Percentiles rank a stretch among this genome's conserved stretches.
These are phyloP conservation scores for Saccharomycopsis sp. DNA, from an alignment of 805 yeast genomes.

Conservation along the genomic window DNA sequence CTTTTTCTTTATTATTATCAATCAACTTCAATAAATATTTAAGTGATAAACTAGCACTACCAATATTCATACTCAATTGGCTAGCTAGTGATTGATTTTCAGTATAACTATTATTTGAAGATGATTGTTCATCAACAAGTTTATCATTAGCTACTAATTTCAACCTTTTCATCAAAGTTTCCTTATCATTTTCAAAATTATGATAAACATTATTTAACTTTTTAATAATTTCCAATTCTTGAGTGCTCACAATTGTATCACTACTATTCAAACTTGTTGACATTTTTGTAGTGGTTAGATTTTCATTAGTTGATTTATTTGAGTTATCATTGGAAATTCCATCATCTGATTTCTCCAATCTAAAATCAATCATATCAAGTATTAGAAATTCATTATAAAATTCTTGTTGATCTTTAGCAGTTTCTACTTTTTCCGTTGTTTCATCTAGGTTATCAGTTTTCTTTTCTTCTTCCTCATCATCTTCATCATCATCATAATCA, in stretches of 20 bases:
- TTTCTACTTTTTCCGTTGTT: background rate
- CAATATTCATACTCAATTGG: conserved; percentile 33
- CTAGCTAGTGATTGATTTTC: conserved; percentile 7
- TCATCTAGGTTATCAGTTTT: background rate
- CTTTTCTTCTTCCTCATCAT: conserved; percentile 13
- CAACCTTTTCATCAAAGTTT: conserved; percentile 63
- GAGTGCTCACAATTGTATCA: conserved; percentile 11
- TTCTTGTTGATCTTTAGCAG: background rate
- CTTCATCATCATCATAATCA: conserved; percentile 18
- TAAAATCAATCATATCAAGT: background rate
- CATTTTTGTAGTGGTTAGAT: conserved; percentile 11
- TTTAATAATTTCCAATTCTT: conserved; percentile 29
- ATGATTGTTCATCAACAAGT: conserved; percentile 30
- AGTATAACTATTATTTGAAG: conserved; percentile 13
- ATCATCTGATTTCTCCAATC: background rate
- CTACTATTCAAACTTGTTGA: conserved; percentile 14
- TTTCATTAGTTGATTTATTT: background rate
- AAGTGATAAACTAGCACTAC: conserved; percentile 68
- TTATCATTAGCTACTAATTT: conserved; percentile 75
- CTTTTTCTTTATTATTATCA: conserved; percentile 67
- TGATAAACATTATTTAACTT: conserved; percentile 69
- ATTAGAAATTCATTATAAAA: background rate
- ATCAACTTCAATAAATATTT: conserved; percentile 73
- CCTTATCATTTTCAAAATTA: conserved; percentile 63
- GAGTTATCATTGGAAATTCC: background rate